Evolutionary conservation across 2,329 filamentous ascomycete species (phyloP).

Genomic region (Bisporella sp.): DNA sequence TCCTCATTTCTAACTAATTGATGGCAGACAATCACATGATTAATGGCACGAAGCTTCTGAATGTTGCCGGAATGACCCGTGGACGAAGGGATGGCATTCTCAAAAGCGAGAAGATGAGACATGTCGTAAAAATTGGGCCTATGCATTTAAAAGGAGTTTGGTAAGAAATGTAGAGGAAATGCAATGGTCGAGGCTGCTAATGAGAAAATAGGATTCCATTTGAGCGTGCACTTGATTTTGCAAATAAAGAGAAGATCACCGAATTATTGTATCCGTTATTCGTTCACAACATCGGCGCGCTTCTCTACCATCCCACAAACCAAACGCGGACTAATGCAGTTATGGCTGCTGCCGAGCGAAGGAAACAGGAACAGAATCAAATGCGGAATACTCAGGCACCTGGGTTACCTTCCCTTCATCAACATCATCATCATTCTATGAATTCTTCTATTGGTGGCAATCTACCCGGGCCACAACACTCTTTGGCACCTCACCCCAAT

Average conservation of each 20-base stretch:
- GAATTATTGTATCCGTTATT: constrained; percentile 92
- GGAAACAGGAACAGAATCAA: constrained; percentile 63
- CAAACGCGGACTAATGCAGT: constrained; percentile 75
- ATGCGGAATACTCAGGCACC: constrained; percentile 53
- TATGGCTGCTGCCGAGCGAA: constrained; percentile 75
- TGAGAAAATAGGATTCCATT: constrained; percentile 75
- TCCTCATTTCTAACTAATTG: constrained; percentile 4
- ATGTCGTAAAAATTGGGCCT: constrained; percentile 97
- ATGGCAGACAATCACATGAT: constrained; percentile 92
- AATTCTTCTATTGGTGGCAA: constrained; percentile 47
- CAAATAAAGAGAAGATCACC: constrained; percentile 99
- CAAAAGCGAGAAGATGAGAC: constrained; percentile 94
- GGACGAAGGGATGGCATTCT: constrained; percentile 91
- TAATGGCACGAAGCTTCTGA: constrained; percentile 93
- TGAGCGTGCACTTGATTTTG: constrained; percentile 94
- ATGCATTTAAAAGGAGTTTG: constrained; percentile 99
- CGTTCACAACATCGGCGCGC: constrained; percentile 90
- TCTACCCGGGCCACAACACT: constrained; percentile 39
- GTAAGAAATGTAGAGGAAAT: constrained; percentile 45
- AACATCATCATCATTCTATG: constrained; percentile 57
- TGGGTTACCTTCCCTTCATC: constrained; percentile 63
- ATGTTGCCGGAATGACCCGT: constrained; percentile 96
- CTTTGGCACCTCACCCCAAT: constrained; percentile 59
- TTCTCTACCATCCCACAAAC: constrained; percentile 91
- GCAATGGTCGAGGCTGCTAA: too few relatives aligned